These are phyloP conservation scores for Pyrus pyrifolia DNA, from an alignment of 306 rosid genomes.

Conservation along the genomic window DNA sequence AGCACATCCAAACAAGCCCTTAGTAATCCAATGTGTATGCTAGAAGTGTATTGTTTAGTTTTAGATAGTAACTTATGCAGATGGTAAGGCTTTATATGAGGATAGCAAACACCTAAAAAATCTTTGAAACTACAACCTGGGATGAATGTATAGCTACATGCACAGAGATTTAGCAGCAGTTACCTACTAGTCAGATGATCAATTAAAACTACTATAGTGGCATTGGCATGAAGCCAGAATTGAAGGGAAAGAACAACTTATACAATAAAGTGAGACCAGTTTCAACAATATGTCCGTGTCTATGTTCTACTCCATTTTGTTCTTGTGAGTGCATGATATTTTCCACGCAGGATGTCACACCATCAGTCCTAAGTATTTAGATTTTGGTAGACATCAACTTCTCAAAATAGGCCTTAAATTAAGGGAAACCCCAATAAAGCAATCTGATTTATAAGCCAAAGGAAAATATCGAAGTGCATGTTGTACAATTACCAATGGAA, in stretches of 20 bases:
- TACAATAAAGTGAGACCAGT: not conserved
- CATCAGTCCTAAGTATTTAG: not conserved
- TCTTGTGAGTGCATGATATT: not conserved
- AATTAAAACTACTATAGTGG: not conserved
- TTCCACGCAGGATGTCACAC: not conserved
- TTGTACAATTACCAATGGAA: not conserved
- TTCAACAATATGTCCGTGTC: not conserved
- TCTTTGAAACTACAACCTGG: not conserved
- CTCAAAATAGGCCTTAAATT: not conserved
- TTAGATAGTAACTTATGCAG: not conserved
- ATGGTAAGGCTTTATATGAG: not conserved
- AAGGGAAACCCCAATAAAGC: not conserved
- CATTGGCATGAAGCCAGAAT: not conserved
- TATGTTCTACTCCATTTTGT: not conserved
- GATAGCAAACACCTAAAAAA: not conserved
- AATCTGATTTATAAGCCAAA: not conserved
- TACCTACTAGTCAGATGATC: not conserved
- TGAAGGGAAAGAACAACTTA: not conserved
- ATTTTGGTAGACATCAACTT: not conserved
- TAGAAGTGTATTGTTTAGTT: not conserved
- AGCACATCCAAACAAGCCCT: too few relatives aligned
- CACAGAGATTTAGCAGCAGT: not conserved
- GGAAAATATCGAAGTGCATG: not conserved
- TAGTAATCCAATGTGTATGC: not conserved
- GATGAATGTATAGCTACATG: not conserved